Evolutionary conservation across 805 yeast genomes (phyloP), one percentile per base, ranked within the genome.

Genomic region (Starmerella khaoyaiensis): DNA sequence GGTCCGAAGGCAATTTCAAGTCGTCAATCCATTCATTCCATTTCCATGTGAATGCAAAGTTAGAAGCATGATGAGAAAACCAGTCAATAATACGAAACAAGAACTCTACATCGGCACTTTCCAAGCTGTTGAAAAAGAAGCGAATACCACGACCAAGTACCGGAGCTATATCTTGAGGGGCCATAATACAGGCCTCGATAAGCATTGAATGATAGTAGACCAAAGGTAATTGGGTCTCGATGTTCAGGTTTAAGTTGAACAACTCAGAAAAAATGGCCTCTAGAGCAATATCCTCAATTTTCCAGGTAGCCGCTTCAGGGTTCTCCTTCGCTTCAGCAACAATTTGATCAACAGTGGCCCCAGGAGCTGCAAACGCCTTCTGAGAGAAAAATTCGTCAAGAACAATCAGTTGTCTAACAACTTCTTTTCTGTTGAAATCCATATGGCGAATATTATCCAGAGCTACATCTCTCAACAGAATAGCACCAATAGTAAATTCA

Each of bases 41-140:
- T 54, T 84, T 83, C 99, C 99, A 90, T 25, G 86, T 81, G 60
- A 82, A 90, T 40, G 79, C 84, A 58, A 87, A 90, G 55, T 87
- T 90, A 51, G 93, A 79, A 56, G 90, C 71, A 59, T 90, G 98
- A 39, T 81, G 76, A 1, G 93, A 69, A 64, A 93, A 76, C 97
- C 97, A 90, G 58, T 80, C 87, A 50, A 82, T 64, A 47, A 72
- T 79, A 42, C 86, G 65, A 42, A 72, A 66, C 46, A 75, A 69
- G 36, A 81, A 62, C 57, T 84, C 95, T 50, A 74, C 74, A 54
- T 87, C 95, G 36, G 84, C 61, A 2, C 67, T 60, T 20, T 69
- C 74, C 36, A 79, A 56, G 53, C 80, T 68, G 31, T 70, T 63
- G 60, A 80, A 90, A 51, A 87, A 71, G 54, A 72, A 82, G 48